Conservation (phyloP, 768 basidiomycete genomes). For the Tulasnella sp. region DNA sequence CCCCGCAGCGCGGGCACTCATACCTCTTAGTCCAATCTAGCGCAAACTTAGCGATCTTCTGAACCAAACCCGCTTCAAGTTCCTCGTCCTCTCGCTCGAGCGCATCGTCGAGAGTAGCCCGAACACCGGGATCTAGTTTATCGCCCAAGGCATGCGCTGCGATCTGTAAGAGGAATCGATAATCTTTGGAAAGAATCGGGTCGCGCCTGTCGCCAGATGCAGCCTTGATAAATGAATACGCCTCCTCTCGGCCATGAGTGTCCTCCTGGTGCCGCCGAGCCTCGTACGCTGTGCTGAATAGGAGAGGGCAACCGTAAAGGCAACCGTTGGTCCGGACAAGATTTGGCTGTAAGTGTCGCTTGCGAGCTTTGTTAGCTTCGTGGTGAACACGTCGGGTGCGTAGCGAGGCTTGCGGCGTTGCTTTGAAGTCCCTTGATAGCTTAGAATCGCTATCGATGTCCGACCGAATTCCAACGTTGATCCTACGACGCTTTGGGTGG, state of each 20-base stretch:
- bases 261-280: constrained; percentile 31
- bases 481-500: neutral
- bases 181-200: neutral
- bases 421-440: too few relatives aligned
- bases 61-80: neutral
- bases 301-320: constrained; percentile 10
- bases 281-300: constrained; percentile 25
- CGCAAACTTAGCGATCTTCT: neutral
- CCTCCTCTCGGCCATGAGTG: constrained; percentile 18
- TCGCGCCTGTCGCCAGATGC: too few relatives aligned
- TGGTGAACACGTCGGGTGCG: neutral
- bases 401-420: too few relatives aligned
- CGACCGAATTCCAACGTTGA: too few relatives aligned
- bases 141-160: neutral
- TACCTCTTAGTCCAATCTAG: constrained; percentile 9
- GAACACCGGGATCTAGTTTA: neutral
- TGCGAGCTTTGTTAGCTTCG: neutral
- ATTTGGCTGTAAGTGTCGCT: constrained; percentile 12
- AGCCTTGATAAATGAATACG: neutral
- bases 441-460: too few relatives aligned
- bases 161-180: constrained; percentile 26
- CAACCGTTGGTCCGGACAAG: constrained; percentile 12
- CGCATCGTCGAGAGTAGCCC: neutral
- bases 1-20: neutral
- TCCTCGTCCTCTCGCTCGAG: neutral